These are phyloP conservation scores for Globisporangium uncinulatum DNA, from an alignment of 352 stramenopile genomes.

Conservation along the genomic window DNA sequence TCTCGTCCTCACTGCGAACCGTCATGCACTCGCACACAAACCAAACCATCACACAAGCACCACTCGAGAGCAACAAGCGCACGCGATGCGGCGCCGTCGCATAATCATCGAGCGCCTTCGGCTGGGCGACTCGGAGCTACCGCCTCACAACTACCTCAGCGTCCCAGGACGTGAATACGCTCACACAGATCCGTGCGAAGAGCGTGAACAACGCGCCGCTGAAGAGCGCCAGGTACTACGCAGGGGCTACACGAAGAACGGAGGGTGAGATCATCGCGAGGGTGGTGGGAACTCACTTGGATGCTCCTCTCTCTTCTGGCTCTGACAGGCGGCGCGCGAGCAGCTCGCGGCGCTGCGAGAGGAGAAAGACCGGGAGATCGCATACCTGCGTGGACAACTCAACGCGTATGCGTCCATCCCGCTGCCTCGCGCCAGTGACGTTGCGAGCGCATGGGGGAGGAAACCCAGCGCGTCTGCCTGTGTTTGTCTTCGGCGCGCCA, in stretches of 20 bases:
- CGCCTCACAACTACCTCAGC: not conserved
- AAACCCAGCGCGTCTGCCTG: not conserved
- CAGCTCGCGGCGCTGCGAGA: not conserved
- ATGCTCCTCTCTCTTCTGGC: not conserved
- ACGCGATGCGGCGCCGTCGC: not conserved
- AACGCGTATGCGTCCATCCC: not conserved
- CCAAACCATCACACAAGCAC: not conserved
- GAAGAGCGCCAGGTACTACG: slow-evolving; percentile 1
- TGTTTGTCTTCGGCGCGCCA: not conserved
- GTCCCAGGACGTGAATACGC: not conserved
- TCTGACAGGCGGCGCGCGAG: not conserved
- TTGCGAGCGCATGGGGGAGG: not conserved
- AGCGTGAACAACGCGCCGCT: not conserved
- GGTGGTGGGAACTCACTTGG: not conserved
- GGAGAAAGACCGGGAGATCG: not conserved
- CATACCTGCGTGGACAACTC: not conserved
- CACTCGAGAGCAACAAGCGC: not conserved
- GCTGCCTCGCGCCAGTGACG: not conserved
- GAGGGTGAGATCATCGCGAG: not conserved
- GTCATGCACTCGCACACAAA: not conserved
- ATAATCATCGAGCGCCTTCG: not conserved
- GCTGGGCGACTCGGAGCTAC: not conserved
- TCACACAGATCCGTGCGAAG: not conserved
- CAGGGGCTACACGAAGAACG: not conserved
- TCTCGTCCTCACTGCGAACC: not conserved